Conservation (phyloP, 805 yeast genomes). For the Jamesozyma hellenica region DNA sequence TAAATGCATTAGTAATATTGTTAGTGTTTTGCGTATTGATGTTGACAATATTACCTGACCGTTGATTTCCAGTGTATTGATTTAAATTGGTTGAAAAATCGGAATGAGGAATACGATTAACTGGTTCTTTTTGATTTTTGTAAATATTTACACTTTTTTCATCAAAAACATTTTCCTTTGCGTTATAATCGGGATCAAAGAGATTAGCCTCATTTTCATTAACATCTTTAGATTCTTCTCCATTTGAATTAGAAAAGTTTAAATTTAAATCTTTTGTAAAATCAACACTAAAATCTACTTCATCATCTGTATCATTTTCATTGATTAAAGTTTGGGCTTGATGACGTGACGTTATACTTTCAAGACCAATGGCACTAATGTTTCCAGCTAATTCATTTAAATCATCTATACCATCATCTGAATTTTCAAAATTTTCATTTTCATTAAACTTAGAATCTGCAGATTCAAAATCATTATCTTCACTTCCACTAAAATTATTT, state of each 20-base stretch:
- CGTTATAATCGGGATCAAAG: conserved; percentile 25
- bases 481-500: neutral
- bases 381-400: conserved; percentile 15
- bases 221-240: neutral
- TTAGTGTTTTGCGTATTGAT: neutral
- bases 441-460: neutral
- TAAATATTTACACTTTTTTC: conserved; percentile 17
- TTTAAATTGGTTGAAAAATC: neutral
- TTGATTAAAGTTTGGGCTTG: neutral
- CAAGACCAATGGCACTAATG: conserved; percentile 14
- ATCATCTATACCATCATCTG: conserved; percentile 4
- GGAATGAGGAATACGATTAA: conserved; percentile 1
- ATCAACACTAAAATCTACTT: conserved; percentile 1
- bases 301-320: neutral
- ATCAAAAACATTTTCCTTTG: conserved; percentile 22
- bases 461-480: conserved; percentile 5
- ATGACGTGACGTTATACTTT: neutral
- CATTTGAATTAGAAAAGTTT: neutral
- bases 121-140: neutral
- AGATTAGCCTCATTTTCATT: conserved; percentile 12
- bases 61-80: conserved; percentile 1
- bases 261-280: conserved; percentile 2
- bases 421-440: neutral
- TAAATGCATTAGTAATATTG: too few relatives aligned
- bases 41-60: neutral